Conservation (phyloP, 2,329 filamentous ascomycete species). For the Diaporthe amygdali region DNA sequence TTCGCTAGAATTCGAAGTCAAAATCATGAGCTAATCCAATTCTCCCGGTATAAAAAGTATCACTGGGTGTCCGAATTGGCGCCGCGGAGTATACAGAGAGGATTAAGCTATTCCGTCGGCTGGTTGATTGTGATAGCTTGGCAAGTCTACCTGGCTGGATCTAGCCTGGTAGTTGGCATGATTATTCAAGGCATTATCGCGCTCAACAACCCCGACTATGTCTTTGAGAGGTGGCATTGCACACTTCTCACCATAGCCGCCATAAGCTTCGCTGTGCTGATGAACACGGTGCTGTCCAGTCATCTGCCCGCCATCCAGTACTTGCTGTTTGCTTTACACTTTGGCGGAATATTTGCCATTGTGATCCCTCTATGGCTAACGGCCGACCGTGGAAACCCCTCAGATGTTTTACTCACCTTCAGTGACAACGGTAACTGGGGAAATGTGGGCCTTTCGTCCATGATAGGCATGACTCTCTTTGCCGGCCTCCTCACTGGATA, state of each 20-base stretch:
- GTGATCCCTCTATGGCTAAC: background rate
- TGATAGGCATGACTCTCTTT: background rate
- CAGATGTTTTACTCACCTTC: background rate
- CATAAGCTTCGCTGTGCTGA: background rate
- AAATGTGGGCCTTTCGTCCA: background rate
- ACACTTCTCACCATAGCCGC: background rate
- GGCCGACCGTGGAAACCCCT: background rate
- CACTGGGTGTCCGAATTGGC: constrained; percentile 11
- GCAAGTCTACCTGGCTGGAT: background rate
- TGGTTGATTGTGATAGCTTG: constrained; percentile 5
- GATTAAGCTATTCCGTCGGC: background rate
- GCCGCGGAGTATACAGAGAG: background rate
- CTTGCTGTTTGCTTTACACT: background rate
- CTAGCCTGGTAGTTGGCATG: background rate
- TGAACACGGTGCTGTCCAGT: background rate
- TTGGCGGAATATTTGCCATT: background rate
- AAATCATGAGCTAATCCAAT: background rate
- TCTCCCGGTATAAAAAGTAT: background rate
- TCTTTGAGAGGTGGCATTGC: background rate
- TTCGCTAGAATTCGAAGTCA: rapidly evolving
- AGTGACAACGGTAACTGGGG: background rate
- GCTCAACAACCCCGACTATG: background rate
- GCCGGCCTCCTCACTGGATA: background rate
- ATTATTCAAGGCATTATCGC: background rate
- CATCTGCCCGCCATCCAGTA: background rate